Base-by-base conservation (phyloP, 1,284 basidiomycete species). In the Stereum hirsutum region DNA sequence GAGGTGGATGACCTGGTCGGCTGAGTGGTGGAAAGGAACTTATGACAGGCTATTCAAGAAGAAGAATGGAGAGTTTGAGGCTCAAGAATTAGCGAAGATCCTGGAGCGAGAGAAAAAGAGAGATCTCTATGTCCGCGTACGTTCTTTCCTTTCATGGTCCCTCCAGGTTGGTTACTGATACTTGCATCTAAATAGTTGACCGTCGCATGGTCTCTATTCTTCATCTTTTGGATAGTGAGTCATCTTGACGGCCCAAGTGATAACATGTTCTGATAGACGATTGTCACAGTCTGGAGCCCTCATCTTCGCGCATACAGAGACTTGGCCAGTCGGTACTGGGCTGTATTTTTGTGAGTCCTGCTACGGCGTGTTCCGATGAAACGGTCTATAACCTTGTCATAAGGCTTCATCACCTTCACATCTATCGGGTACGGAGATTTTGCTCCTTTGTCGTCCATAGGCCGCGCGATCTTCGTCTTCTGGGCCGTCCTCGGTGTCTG, bases 401-500 rank as follows among this genome's bases (percentile, higher is more conserved):
- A 12, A 62, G 60, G 56, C 34, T 57, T 81, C 52, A 63, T 80
- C 30, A 58, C 78, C 7, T 84, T 85, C 58, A 73, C 73, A 0
- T 82, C 78, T 0, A 74, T 83, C 19, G 83, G 86, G 3, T 88
- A 81, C 53, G 83, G 86, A 6, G 85, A 89, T 51, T 66, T 70
- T 26, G 55, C 70, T 0, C 84, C 83, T 0, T 57, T 59, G 32
- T 78, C 81, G 0, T 72, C 79, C 11, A 74, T 80, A 5, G 88
- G 88, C 3, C 72, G 85, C 20, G 77, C 81, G 5, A 70, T 91
- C 38, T 91, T 92, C 58, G 75, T 90, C 42, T 74, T 81, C 6
- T 91, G 89, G 89, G 82, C 86, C 0, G 60, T 92, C 35, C 61
- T 86, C 7, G 86, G 86, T 19, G 81, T 89, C 15, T 83, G 71